Evolutionary conservation across 257 asterid genomes (phyloP).

Genomic region (Jacaranda mimosifolia): DNA sequence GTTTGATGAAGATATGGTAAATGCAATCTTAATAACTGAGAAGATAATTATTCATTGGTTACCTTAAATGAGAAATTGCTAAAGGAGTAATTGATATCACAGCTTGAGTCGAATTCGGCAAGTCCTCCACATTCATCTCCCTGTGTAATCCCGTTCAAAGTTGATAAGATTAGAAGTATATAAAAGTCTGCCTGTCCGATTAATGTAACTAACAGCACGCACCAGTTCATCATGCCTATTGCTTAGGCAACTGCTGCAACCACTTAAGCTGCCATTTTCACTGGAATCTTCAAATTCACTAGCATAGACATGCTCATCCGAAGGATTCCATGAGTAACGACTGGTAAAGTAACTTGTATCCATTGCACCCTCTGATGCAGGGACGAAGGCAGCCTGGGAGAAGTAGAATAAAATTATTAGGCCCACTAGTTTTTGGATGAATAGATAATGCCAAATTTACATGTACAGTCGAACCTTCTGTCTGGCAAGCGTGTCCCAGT

Average conservation of each 20-base stretch:
- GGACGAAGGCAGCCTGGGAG: conserved; percentile 92
- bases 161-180: neutral
- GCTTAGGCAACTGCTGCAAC: conserved; percentile 88
- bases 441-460: neutral
- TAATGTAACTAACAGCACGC: conserved; percentile 16
- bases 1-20: too few species aligned
- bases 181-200: neutral
- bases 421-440: conserved; percentile 9
- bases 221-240: conserved; percentile 96
- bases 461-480: conserved; percentile 70
- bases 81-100: conserved; percentile 82
- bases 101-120: conserved; percentile 74
- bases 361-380: conserved; percentile 88
- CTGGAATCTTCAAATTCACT: conserved; percentile 93
- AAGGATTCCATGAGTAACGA: conserved; percentile 92
- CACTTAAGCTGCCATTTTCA: conserved; percentile 81
- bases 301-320: conserved; percentile 85
- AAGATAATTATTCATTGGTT: neutral
- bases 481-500: conserved; percentile 98
- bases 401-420: conserved; percentile 29
- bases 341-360: conserved; percentile 98
- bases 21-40: neutral
- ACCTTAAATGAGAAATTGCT: conserved; percentile 99
- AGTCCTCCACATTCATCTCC: conserved; percentile 81
- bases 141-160: conserved; percentile 48